Evolutionary conservation across 106 monocot genomes (phyloP).

Genomic region (Phalaenopsis aphrodite): DNA sequence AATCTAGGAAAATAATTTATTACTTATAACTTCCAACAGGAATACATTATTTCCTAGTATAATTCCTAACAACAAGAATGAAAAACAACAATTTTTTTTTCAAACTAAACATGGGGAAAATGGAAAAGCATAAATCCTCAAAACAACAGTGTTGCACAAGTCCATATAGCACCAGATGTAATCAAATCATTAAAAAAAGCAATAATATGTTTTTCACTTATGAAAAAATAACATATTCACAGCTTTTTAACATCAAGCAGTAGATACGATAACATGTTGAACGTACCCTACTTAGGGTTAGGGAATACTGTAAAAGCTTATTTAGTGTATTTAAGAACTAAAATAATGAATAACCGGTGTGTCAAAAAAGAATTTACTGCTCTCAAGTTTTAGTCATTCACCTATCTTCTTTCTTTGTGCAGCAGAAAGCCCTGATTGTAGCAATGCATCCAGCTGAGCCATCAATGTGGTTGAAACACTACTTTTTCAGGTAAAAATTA

Average conservation of each 20-base stretch:
- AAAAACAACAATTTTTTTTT: background rate
- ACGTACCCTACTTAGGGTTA: background rate
- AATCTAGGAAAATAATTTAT: too few species aligned
- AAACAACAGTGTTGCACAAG: background rate
- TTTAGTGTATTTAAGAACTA: background rate
- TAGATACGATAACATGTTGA: background rate
- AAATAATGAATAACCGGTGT: background rate
- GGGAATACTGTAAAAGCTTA: background rate
- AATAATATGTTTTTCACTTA: background rate
- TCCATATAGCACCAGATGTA: background rate
- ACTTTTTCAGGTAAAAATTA: background rate
- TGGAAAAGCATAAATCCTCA: background rate
- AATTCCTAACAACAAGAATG: background rate
- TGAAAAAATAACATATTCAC: background rate
- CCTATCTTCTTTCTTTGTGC: conserved; percentile 67
- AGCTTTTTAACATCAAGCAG: background rate
- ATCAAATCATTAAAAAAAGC: background rate
- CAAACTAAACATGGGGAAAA: background rate
- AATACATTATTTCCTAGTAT: too few species aligned
- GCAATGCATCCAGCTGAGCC: conserved; percentile 44
- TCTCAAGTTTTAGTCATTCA: conserved; percentile 7
- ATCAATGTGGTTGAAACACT: conserved; percentile 40
- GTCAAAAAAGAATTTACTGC: background rate
- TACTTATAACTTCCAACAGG: too few species aligned
- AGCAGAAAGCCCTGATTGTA: conserved; percentile 52